These are phyloP conservation scores for Globisporangium emineosum DNA, from an alignment of 352 stramenopile genomes.

Conservation along the genomic window DNA sequence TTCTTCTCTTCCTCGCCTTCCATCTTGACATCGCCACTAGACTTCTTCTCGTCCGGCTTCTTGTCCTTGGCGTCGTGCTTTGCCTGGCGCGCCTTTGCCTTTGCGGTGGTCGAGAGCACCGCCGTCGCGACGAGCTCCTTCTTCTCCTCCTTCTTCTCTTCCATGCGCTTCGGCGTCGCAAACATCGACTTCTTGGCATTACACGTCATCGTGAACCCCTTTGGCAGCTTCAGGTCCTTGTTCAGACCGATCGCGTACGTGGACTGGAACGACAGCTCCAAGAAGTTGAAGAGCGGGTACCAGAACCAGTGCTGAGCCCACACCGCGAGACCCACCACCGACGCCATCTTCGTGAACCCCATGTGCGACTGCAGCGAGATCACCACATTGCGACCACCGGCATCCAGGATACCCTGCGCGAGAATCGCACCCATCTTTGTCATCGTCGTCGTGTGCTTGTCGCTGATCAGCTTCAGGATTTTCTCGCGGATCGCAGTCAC, in stretches of 20 bases:
- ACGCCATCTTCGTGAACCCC: constrained; percentile 98
- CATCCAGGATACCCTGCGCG: constrained; percentile 96
- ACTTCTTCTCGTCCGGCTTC: constrained; percentile 34
- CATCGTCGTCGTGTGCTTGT: constrained; percentile 98
- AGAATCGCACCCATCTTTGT: constrained; percentile 99
- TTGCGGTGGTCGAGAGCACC: constrained; percentile 96
- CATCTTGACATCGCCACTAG: constrained; percentile 36
- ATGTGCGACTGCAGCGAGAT: constrained; percentile 95
- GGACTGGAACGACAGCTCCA: constrained; percentile 95
- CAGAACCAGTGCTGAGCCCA: constrained; percentile 99
- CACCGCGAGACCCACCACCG: constrained; percentile 94
- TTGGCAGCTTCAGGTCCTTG: constrained; percentile 97
- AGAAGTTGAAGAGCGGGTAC: constrained; percentile 99
- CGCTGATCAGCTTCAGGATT: constrained; percentile 89
- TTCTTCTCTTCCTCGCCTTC: constrained; percentile 47
- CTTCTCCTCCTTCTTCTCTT: constrained; percentile 99
- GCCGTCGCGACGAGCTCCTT: constrained; percentile 98
- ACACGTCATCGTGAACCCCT: constrained; percentile 92
- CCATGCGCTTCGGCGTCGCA: constrained; percentile 96
- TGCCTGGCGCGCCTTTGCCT: constrained; percentile 92
- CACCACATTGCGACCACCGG: constrained; percentile 96
- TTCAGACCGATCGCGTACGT: constrained; percentile 97
- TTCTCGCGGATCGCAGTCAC: constrained; percentile 83
- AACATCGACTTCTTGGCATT: constrained; percentile 95
- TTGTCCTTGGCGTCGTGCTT: constrained; percentile 91